Conservation (phyloP, 441 rosid species). For the Aleurites moluccanus region DNA sequence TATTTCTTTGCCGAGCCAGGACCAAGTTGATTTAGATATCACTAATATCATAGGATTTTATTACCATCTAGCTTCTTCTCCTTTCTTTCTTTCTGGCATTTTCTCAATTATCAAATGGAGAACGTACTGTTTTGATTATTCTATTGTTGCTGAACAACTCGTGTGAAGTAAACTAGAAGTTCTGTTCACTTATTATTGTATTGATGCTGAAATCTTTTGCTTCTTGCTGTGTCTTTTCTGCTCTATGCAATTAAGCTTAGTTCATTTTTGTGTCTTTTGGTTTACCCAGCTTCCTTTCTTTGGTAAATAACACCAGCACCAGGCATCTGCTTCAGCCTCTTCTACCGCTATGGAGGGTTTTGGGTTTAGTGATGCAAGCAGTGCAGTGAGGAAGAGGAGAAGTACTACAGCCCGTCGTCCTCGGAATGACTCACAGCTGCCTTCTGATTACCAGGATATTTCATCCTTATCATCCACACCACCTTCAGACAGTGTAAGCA, state of each 20-base stretch:
- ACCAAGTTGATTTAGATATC: not conserved
- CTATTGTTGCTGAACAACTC: not conserved
- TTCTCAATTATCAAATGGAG: not conserved
- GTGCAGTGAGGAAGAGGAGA: conserved; percentile 70
- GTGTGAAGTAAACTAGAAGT: not conserved
- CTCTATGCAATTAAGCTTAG: not conserved
- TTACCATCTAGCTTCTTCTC: not conserved
- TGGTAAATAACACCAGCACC: conserved; percentile 17
- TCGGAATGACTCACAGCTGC: conserved; percentile 54
- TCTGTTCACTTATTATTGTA: not conserved
- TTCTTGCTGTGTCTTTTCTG: not conserved
- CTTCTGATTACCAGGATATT: conserved; percentile 51
- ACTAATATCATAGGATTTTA: not conserved
- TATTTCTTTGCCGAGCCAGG: not conserved
- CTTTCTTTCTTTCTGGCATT: not conserved
- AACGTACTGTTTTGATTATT: not conserved
- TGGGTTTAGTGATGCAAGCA: conserved; percentile 57
- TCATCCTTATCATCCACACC: conserved; percentile 72
- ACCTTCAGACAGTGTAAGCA: conserved; percentile 56
- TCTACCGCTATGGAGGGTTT: conserved; percentile 51
- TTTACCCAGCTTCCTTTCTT: not conserved
- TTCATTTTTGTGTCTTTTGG: not conserved
- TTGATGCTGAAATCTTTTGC: not conserved
- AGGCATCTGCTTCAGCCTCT: conserved; percentile 17
- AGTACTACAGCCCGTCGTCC: conserved; percentile 70